Percentiles rank a stretch among this genome's conserved stretches.
Conservation (phyloP, 306 rosid species). For the Prunus salicina region DNA sequence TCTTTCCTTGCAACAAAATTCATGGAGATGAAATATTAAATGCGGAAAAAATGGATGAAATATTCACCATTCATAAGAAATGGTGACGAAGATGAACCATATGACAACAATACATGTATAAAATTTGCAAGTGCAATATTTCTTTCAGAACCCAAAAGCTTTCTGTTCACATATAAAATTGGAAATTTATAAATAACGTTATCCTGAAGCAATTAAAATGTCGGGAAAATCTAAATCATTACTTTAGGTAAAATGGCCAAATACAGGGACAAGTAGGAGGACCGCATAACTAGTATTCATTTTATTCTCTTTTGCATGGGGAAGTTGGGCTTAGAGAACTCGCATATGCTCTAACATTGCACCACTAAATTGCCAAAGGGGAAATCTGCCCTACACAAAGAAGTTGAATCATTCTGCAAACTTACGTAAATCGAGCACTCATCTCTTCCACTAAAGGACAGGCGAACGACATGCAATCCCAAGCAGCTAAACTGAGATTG, state of each 20-base stretch:
- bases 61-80: background rate
- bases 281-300: background rate
- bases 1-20: background rate
- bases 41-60: background rate
- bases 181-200: background rate
- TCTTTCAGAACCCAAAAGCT: no score
- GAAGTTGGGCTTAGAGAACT: background rate
- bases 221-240: no score
- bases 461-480: background rate
- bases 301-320: background rate
- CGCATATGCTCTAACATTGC: background rate
- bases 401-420: conserved; percentile 8
- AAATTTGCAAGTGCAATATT: no score
- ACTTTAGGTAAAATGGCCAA: background rate
- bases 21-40: background rate
- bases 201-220: background rate
- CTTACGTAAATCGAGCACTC: background rate
- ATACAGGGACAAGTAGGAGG: background rate
- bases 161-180: no score
- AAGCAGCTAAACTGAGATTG: background rate
- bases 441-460: background rate
- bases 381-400: background rate
- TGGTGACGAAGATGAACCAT: no score
- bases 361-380: background rate
- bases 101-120: no score